phyloP scores from a whole-genome alignment of 306 rosid genomes.

The Cucumis melo region DNA sequence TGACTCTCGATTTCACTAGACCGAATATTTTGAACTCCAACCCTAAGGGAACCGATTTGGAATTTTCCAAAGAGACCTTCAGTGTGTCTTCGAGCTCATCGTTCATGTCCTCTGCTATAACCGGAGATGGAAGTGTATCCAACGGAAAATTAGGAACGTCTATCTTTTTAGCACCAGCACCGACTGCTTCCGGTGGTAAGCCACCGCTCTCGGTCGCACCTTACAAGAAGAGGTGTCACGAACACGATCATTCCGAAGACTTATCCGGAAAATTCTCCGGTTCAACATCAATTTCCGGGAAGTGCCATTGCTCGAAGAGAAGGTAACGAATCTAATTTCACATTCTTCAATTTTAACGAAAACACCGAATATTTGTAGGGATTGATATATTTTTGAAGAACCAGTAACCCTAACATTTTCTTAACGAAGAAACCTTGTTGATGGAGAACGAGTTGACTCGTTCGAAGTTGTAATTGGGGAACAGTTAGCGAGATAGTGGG shows the following conservation, averaged over 20 bases:
- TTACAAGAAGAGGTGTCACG: constrained; percentile 57
- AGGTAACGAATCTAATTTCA: constrained; percentile 35
- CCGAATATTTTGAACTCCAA: constrained; percentile 32
- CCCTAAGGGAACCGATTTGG: constrained; percentile 32
- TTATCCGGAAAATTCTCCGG: constrained; percentile 47
- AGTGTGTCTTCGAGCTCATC: constrained; percentile 82
- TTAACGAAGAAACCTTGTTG: background rate
- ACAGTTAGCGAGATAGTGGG: constrained; percentile 3
- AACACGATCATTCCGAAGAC: constrained; percentile 46
- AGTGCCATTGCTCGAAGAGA: constrained; percentile 80
- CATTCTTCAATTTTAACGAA: background rate
- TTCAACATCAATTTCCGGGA: constrained; percentile 33
- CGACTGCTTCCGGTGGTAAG: constrained; percentile 41
- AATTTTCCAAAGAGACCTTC: constrained; percentile 49
- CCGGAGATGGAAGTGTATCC: constrained; percentile 80
- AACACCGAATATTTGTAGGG: background rate
- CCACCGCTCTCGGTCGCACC: constrained; percentile 41
- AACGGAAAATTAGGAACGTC: constrained; percentile 70
- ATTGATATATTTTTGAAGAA: background rate
- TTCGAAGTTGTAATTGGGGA: background rate
- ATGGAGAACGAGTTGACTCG: background rate
- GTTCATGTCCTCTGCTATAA: constrained; percentile 76
- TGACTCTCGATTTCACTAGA: constrained; percentile 69
- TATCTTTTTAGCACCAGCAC: constrained; percentile 28
- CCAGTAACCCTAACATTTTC: background rate